Base-by-base conservation (phyloP, 2,329 filamentous ascomycete species). In the Coniochaeta sp. region DNA sequence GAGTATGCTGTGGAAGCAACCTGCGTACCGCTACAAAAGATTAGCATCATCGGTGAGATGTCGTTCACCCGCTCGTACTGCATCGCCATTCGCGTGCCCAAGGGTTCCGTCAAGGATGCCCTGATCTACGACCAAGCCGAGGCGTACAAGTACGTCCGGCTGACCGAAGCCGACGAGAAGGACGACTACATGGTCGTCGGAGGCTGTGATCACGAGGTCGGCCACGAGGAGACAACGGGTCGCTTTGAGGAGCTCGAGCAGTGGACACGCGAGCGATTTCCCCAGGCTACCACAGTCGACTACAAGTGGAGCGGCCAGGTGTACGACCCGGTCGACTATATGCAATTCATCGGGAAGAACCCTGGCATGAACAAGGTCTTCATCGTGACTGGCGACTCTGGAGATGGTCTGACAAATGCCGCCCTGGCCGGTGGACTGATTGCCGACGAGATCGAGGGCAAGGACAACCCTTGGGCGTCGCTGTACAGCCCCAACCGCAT, bases 271-370 rank as follows among this genome's bases (percentile, higher is more conserved):
- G 75, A 79, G 57, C 77, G 82, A 31, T 85, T 85, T 67, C 74
- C 81, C 0, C 72, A 78, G 56, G 77, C 77, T 1, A 76, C 76
- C 0, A 67, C 71, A 3, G 73, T 81, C 8, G 83, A 85, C 62
- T 85, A 83, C 71, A 73, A 73, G 22, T 85, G 82, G 82, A 82
- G 78, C 36, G 82, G 83, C 0, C 83, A 86, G 69, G 74, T 85
- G 50, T 78, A 80, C 64, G 81, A 85, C 62, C 80, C 81, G 0
- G 74, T 78, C 12, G 82, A 85, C 64, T 77, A 75, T 66, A 75
- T 85, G 73, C 81, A 76, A 0, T 84, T 80, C 62, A 83, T 84
- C 57, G 83, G 83, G 31, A 77, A 76, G 63, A 83, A 84, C 65
- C 79, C 80, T 58, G 81, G 80, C 14, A 73, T 69, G 14, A 75